Evolutionary conservation across 192 early-diverging fungal genomes (phyloP).

Genomic region (Dispira simplex): DNA sequence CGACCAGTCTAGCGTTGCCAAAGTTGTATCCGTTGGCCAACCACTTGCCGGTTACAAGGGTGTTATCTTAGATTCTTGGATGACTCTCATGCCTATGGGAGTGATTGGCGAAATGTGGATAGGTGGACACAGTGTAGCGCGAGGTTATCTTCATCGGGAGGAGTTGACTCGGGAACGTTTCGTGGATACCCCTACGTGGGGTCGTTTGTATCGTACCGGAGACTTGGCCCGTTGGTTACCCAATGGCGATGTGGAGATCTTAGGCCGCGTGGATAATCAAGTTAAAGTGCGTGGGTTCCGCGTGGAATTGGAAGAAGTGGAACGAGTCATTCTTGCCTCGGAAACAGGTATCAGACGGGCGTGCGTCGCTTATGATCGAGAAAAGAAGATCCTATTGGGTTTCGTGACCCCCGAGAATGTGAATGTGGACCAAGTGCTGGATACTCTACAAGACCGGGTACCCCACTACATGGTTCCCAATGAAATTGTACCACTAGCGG

Average conservation of each 20-base stretch:
- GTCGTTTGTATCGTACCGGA: slow-evolving; percentile 21
- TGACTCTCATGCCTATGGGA: neutral
- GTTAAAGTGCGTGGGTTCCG: slow-evolving; percentile 25
- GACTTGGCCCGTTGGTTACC: slow-evolving; percentile 19
- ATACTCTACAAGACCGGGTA: neutral
- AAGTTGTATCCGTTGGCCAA: neutral
- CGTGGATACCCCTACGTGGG: neutral
- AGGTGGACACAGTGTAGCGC: neutral
- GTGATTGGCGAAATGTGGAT: neutral
- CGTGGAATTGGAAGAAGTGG: slow-evolving; percentile 21
- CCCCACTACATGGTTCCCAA: slow-evolving; percentile 10
- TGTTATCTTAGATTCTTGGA: neutral
- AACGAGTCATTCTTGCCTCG: neutral
- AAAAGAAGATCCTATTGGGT: slow-evolving; percentile 13
- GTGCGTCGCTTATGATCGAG: slow-evolving; percentile 15
- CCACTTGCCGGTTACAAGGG: neutral
- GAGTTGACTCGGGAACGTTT: neutral
- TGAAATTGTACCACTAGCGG: neutral
- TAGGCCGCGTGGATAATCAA: slow-evolving; percentile 20
- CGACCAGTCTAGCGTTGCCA: neutral
- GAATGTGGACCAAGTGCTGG: neutral
- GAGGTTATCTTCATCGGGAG: neutral
- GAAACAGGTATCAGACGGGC: neutral
- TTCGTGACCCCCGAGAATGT: slow-evolving; percentile 16
- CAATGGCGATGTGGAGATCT: slow-evolving; percentile 16